Conservation (phyloP, 2,329 filamentous ascomycete genomes). For the Claviceps fusiformis region DNA sequence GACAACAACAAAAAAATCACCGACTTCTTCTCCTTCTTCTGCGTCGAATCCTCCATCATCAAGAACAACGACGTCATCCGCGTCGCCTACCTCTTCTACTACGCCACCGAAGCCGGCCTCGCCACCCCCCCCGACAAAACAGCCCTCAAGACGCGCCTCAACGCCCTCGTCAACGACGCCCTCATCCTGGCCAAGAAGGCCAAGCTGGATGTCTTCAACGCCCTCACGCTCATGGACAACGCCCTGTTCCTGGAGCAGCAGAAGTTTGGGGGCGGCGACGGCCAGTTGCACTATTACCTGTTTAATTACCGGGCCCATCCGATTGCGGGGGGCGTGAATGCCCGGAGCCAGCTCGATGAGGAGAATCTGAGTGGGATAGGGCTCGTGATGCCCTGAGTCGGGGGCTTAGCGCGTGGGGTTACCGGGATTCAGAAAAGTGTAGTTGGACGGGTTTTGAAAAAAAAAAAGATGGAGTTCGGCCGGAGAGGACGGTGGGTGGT, state of each 20-base stretch:
- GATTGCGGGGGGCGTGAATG: constrained; percentile 76
- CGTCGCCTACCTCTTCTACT: constrained; percentile 96
- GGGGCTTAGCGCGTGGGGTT: too few species aligned
- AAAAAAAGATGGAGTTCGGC: background rate
- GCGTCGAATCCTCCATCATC: constrained; percentile 85
- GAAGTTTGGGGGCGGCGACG: constrained; percentile 89
- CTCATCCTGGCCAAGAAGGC: constrained; percentile 72
- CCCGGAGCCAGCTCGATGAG: constrained; percentile 63
- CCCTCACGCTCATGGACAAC: constrained; percentile 86
- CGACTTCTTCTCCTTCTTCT: constrained; percentile 96
- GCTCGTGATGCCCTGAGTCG: constrained; percentile 54
- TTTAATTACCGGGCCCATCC: constrained; percentile 89
- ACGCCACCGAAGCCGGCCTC: constrained; percentile 73
- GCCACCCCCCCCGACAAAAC: constrained; percentile 34
- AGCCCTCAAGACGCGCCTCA: constrained; percentile 66
- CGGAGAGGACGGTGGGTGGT: too few species aligned
- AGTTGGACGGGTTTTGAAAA: too few species aligned
- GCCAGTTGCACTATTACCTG: constrained; percentile 90
- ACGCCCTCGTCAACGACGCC: constrained; percentile 68
- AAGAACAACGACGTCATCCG: constrained; percentile 65
- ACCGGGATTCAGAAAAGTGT: too few species aligned
- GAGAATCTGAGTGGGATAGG: constrained; percentile 75
- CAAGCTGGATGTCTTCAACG: constrained; percentile 94
- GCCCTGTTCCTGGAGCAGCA: constrained; percentile 84
- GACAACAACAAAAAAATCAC: constrained; percentile 65